Base-by-base conservation (phyloP, 495 filamentous ascomycete genomes). In the Podospora didyma region DNA sequence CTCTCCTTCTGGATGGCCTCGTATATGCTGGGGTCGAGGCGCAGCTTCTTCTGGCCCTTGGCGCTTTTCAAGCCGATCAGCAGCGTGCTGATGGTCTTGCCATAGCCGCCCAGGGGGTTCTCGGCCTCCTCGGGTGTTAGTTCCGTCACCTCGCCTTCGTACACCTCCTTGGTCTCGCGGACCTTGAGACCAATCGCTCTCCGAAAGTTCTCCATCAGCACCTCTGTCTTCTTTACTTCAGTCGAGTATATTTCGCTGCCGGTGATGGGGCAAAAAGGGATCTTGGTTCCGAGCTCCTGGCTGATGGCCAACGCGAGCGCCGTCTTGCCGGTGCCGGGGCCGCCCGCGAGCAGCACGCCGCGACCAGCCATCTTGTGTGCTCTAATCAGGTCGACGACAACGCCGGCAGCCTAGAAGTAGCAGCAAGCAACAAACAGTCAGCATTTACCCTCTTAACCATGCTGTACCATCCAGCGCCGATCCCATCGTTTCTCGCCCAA, bases 191-290 rank as follows among this genome's bases (percentile, higher is more conserved):
- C 94, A 67, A 97, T 98, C 44, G 94, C 93, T 68, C 92, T 78
- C 70, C 94, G 83, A 73, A 98, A 98, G 71, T 96, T 96, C 79
- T 98, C 94, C 90, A 96, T 97, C 67, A 98, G 77, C 37, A 94
- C 88, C 72, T 98, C 94, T 19, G 94, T 97, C 83, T 98, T 98
- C 83, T 97, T 97, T 56, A 98, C 90, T 73, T 98, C 94, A 39
- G 93, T 87, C 46, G 89, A 93, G 76, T 96, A 98, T 61, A 98
- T 86, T 67, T 98, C 94, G 73, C 92, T 96, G 57, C 91, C 94
- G 26, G 95, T 92, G 63, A 98, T 96, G 34, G 92, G 90, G 67
- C 92, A 96, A 69, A 98, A 98, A 5, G 94, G 94, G 51, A 98
- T 95, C 74, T 96, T 96, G 12, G 92, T 94, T 62, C 94, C 94